Conservation (phyloP, 2,329 filamentous ascomycete species). For the Seiridium unicorne region DNA sequence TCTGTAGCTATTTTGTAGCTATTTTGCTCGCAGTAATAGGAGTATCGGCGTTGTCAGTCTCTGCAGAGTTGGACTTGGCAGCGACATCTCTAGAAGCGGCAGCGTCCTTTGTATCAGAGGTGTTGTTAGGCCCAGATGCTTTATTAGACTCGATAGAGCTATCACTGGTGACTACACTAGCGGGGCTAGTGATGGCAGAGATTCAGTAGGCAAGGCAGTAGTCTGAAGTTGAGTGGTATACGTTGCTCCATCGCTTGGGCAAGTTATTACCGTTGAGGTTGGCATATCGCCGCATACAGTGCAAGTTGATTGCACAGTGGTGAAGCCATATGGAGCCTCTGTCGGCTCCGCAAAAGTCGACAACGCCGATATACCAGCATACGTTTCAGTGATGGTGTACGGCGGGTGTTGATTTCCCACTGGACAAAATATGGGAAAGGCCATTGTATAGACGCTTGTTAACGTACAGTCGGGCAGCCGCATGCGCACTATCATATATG, state of each 20-base stretch:
- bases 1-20: too few species aligned
- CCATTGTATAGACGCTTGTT: neutral
- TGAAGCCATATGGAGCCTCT: neutral
- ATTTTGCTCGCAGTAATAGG: too few species aligned
- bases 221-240: neutral
- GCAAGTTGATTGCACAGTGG: neutral
- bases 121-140: too few species aligned
- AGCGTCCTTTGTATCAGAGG: too few species aligned
- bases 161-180: too few species aligned
- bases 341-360: neutral
- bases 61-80: too few species aligned
- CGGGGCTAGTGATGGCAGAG: too few species aligned
- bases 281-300: neutral
- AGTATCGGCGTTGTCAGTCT: too few species aligned
- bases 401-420: neutral
- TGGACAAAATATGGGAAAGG: neutral
- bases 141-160: too few species aligned
- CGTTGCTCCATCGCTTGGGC: neutral
- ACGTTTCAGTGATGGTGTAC: conserved; percentile 1
- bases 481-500: neutral
- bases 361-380: neutral
- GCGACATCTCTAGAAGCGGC: too few species aligned
- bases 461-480: neutral
- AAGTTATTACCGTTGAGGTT: neutral
- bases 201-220: too few species aligned